Evolutionary conservation across 768 basidiomycete genomes (phyloP), one percentile per base, ranked within the genome.

Genomic region (Tulasnella sp.): DNA sequence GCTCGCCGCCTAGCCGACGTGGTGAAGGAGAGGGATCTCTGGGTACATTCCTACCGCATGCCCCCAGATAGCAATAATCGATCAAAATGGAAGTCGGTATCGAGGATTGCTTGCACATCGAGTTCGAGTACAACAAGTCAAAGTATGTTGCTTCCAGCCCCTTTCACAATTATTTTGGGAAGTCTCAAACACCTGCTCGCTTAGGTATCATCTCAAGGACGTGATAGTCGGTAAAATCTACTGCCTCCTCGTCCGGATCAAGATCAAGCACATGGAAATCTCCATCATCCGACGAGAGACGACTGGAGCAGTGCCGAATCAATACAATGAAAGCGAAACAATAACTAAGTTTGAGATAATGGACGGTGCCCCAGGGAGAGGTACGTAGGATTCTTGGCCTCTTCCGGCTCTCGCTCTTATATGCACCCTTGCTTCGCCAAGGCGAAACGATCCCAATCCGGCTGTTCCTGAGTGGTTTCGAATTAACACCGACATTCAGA

Each of bases 61-160:
- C n/a, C n/a, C n/a, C n/a, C n/a, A n/a, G n/a, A n/a, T n/a, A n/a
- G n/a, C n/a, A n/a, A n/a, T n/a, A n/a, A n/a, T n/a, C n/a, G n/a
- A n/a, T n/a, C n/a, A n/a, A n/a, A n/a, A n/a, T n/a, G n/a, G n/a
- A 99, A 87, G 98, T 99, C 54, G 98, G 98, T 12, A 99, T 99
- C 81, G 98, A 99, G 85, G 98, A 99, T 85, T 99, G 98, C 86
- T 86, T 99, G 83, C 98, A 99, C 85, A 99, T 99, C 83, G 98
- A 99, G 85, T 99, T 99, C 83, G 98, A 99, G 87, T 99, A 99
- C 88, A 99, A 99, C 89, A 99, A 99, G 86, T 98, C n/a, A n/a
- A n/a, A n/a, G n/a, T n/a, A n/a, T n/a, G n/a, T n/a, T n/a, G n/a
- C n/a, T n/a, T n/a, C n/a, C 97, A 80, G 99, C 16, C n/a, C 9